Base-by-base conservation (phyloP, 176 grass and related monocot genomes). In the Oryza brachyantha region DNA sequence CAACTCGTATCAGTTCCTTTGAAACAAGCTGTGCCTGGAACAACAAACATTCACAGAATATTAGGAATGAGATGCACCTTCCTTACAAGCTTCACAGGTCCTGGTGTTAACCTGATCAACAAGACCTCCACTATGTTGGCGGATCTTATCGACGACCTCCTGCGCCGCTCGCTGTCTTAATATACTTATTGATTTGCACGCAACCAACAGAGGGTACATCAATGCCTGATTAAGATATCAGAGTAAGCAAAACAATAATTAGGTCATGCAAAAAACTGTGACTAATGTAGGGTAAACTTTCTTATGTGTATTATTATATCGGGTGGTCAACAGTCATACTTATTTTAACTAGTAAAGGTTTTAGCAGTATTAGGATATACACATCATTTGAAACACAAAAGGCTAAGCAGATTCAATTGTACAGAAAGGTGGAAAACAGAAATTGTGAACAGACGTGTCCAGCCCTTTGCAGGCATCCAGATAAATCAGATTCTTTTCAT, bases 191-290 rank as follows among this genome's bases (percentile, higher is more conserved):
- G 95, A 98, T 86, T 98, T 98, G 90, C 95, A 98, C 25, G 92
- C 95, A 73, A 98, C 95, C 70, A 98, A 81, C n/a, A 98, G 80
- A 77, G 95, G 95, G 73, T 98, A 98, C 95, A 98, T 98, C 65
- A 98, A 84, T 84, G 95, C 95, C 95, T 98, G 87, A 64, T 77
- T 39, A 58, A 85, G 68, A 74, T 70, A 26, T 16, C 17, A 72
- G 13, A 71, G 24, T 64, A 29, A 67, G 22, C 24, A 85, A 73
- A 85, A 62, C 36, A 29, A 80, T 50, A 72, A 82, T 73, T 41
- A 85, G 67, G 68, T 71, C 5, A 75, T 45, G n/a, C 3, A 26
- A 52, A 32, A n/a, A 22, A 66, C 16, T 27, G 13, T 27, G 2
- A 72, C 41, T 71, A 60, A 83, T 50, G 26, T 19, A 76, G 26